Conservation (phyloP, 1,139 yeast species). For the Blastobotrys aristatus region DNA sequence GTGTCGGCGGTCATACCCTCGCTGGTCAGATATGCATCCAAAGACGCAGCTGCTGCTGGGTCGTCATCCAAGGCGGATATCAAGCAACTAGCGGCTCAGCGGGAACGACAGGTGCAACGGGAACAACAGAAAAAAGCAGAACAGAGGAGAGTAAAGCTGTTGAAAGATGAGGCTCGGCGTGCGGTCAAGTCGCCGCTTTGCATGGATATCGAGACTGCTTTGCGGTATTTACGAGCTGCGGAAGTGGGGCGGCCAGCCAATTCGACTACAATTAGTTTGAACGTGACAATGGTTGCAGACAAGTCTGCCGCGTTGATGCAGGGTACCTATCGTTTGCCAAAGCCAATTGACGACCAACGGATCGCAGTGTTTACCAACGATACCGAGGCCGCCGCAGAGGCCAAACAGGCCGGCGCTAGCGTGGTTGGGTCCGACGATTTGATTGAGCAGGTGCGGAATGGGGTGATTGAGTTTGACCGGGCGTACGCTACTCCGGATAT, state of each 20-base stretch:
- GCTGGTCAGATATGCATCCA: not conserved
- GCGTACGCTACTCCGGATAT: conserved; percentile 86
- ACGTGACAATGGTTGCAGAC: conserved; percentile 66
- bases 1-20: no score
- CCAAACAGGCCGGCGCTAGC: conserved; percentile 54
- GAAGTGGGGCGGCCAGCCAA: conserved; percentile 78
- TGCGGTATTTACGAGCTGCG: conserved; percentile 76
- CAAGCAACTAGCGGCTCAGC: conserved; percentile 32
- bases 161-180: conserved; percentile 21
- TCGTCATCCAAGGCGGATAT: conserved; percentile 28
- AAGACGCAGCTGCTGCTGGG: conserved; percentile 3
- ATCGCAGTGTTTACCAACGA: conserved; percentile 66
- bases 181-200: conserved; percentile 46
- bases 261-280: conserved; percentile 64
- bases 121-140: conserved; percentile 26
- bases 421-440: conserved; percentile 70
- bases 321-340: conserved; percentile 76
- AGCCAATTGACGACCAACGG: conserved; percentile 57
- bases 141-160: conserved; percentile 19
- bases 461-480: conserved; percentile 63
- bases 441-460: conserved; percentile 56
- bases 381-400: conserved; percentile 44
- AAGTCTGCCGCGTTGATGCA: conserved; percentile 71
- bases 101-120: conserved; percentile 27
- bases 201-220: conserved; percentile 67